These are phyloP conservation scores for Globisporangium nodosum DNA, from an alignment of 352 stramenopile genomes.

Conservation along the genomic window DNA sequence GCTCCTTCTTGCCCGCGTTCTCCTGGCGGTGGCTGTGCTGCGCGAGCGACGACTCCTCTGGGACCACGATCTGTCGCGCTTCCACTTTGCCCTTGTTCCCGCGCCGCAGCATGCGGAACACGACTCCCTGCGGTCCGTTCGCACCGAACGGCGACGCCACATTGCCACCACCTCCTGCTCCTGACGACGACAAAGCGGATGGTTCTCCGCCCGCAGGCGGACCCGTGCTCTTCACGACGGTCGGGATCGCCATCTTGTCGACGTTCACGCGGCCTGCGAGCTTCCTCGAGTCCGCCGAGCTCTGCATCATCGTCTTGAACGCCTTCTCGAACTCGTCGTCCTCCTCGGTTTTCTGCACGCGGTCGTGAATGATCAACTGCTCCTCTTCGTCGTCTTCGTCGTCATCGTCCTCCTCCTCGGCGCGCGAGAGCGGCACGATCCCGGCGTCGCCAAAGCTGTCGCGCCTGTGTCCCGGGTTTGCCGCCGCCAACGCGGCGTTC, in stretches of 20 bases:
- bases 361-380: constrained; percentile 85
- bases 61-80: constrained; percentile 91
- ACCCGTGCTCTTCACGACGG: constrained; percentile 56
- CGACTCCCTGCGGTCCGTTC: constrained; percentile 41
- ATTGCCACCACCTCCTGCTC: background rate
- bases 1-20: constrained; percentile 78
- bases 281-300: constrained; percentile 56
- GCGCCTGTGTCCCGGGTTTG: constrained; percentile 4
- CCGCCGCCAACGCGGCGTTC: constrained; percentile 22
- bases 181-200: background rate
- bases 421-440: constrained; percentile 24
- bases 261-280: constrained; percentile 59
- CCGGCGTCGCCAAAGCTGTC: constrained; percentile 13
- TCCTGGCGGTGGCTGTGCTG: constrained; percentile 86
- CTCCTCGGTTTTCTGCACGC: constrained; percentile 68
- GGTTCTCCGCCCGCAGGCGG: constrained; percentile 6
- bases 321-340: constrained; percentile 87
- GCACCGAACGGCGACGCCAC: constrained; percentile 16
- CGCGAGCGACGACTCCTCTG: constrained; percentile 90
- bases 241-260: constrained; percentile 87
- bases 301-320: constrained; percentile 85
- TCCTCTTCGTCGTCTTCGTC: constrained; percentile 81
- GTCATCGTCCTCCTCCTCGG: constrained; percentile 44
- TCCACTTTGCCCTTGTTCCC: constrained; percentile 97
- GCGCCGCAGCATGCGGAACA: constrained; percentile 94